Conservation (phyloP, 2,329 filamentous ascomycete genomes). For the Sphaerostilbella broomeana region DNA sequence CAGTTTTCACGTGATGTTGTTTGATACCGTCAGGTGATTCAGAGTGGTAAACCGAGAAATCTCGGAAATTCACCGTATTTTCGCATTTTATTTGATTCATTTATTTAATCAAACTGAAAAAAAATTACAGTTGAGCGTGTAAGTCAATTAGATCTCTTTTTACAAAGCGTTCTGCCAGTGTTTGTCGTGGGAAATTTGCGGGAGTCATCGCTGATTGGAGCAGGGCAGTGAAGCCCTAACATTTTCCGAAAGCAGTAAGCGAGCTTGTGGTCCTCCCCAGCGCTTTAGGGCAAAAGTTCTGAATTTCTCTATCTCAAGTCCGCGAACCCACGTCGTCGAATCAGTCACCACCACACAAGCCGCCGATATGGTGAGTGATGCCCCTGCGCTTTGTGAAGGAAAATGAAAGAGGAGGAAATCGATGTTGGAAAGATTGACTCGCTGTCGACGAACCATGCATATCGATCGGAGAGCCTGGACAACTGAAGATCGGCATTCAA, state of each 20-base stretch:
- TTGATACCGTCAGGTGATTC: no score
- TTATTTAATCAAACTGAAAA: not conserved
- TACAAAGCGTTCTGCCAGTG: not conserved
- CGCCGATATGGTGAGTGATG: constrained; percentile 51
- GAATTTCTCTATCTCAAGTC: constrained; percentile 42
- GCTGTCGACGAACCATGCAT: constrained; percentile 1
- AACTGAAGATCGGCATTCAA: not conserved
- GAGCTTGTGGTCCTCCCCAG: constrained; percentile 33
- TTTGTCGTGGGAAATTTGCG: not conserved
- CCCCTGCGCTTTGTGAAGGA: not conserved
- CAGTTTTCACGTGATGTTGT: no score
- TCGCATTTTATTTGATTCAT: no score
- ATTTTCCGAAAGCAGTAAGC: constrained; percentile 36
- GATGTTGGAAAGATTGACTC: constrained; percentile 1
- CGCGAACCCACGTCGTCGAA: constrained; percentile 46
- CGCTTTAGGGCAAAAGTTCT: constrained; percentile 40
- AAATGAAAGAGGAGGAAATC: constrained; percentile 5
- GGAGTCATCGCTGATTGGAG: constrained; percentile 11
- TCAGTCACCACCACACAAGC: constrained; percentile 46
- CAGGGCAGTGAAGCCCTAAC: constrained; percentile 39
- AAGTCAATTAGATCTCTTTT: not conserved
- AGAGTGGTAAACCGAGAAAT: no score
- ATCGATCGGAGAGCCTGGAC: not conserved
- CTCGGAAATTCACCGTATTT: no score
- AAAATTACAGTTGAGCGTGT: not conserved